phyloP scores from a whole-genome alignment of 257 asterid species.

The Solanum paucissectum region DNA sequence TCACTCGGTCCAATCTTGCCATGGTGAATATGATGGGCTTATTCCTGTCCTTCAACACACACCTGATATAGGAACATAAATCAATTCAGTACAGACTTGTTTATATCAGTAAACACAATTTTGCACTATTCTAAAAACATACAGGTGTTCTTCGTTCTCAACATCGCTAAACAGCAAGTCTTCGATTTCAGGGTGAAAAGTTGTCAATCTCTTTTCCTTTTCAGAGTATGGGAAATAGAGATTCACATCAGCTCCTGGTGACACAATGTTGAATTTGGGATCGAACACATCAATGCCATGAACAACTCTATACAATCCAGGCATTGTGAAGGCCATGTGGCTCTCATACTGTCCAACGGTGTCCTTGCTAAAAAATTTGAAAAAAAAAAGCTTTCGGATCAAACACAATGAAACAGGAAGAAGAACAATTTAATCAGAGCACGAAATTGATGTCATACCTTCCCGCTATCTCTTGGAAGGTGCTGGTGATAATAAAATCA shows the following conservation, averaged over 20 bases:
- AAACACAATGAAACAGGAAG: not conserved
- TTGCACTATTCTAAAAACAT: slow-evolving; percentile 9
- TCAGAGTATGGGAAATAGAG: slow-evolving; percentile 67
- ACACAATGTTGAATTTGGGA: slow-evolving; percentile 35
- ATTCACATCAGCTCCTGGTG: slow-evolving; percentile 57
- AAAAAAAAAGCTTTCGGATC: not conserved
- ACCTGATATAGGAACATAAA: slow-evolving; percentile 18
- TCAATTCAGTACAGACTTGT: not conserved
- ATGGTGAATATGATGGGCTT: slow-evolving; percentile 89
- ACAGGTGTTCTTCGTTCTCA: slow-evolving; percentile 86
- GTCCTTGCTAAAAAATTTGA: slow-evolving; percentile 50
- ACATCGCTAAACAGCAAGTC: slow-evolving; percentile 70
- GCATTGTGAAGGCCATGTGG: slow-evolving; percentile 95
- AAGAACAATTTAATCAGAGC: not conserved
- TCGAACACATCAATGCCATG: slow-evolving; percentile 90
- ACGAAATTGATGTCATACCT: slow-evolving; percentile 26
- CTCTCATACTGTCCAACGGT: slow-evolving; percentile 94
- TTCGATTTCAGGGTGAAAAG: slow-evolving; percentile 67
- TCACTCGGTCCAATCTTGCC: slow-evolving; percentile 89
- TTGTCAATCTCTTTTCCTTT: slow-evolving; percentile 58
- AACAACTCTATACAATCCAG: slow-evolving; percentile 86
- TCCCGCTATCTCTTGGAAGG: slow-evolving; percentile 97
- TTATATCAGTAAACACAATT: not conserved
- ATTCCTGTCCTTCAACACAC: slow-evolving; percentile 70
- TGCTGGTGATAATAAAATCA: slow-evolving; percentile 94